These are phyloP conservation scores for Trichosporon asahii DNA, from an alignment of 1,284 basidiomycete species.

Conservation along the genomic window DNA sequence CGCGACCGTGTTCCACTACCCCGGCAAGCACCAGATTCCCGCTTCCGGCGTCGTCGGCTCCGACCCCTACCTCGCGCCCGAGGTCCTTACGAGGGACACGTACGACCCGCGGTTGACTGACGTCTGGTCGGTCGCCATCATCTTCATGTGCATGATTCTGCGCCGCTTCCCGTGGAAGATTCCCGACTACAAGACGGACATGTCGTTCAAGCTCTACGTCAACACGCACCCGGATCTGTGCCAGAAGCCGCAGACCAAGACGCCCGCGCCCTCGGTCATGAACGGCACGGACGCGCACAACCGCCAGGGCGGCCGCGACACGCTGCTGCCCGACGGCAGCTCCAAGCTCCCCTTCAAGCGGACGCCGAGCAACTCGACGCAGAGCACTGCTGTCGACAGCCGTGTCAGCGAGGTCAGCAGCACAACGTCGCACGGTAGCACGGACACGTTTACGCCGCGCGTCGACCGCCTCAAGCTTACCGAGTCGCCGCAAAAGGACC, in stretches of 20 bases:
- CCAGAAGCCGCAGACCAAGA: constrained; percentile 48
- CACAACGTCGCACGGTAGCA: constrained; percentile 23
- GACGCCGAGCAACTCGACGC: constrained; percentile 31
- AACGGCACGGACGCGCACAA: constrained; percentile 31
- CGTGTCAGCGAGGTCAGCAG: background rate
- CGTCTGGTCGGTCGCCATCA: constrained; percentile 97
- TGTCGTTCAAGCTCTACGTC: constrained; percentile 86
- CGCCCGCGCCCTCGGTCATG: constrained; percentile 41
- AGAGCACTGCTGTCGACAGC: constrained; percentile 33
- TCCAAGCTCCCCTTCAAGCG: constrained; percentile 41
- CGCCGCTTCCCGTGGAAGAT: constrained; percentile 99
- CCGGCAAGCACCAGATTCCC: constrained; percentile 74
- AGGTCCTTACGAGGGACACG: constrained; percentile 73
- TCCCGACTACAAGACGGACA: constrained; percentile 88
- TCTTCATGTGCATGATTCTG: constrained; percentile 99
- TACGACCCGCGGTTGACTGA: constrained; percentile 98
- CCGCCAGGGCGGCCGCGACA: constrained; percentile 29
- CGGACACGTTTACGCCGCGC: constrained; percentile 26
- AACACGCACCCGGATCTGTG: constrained; percentile 85
- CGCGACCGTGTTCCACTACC: constrained; percentile 98
- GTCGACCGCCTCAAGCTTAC: constrained; percentile 30
- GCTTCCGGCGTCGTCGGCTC: constrained; percentile 93
- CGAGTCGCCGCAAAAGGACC: constrained; percentile 52
- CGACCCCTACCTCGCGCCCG: constrained; percentile 97
- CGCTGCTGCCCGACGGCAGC: constrained; percentile 39